A percentile compares a stretch with the other conserved stretches of the same genome.
Conservation (phyloP, 2,329 filamentous ascomycete species). For the Tolypocladium tundrense region DNA sequence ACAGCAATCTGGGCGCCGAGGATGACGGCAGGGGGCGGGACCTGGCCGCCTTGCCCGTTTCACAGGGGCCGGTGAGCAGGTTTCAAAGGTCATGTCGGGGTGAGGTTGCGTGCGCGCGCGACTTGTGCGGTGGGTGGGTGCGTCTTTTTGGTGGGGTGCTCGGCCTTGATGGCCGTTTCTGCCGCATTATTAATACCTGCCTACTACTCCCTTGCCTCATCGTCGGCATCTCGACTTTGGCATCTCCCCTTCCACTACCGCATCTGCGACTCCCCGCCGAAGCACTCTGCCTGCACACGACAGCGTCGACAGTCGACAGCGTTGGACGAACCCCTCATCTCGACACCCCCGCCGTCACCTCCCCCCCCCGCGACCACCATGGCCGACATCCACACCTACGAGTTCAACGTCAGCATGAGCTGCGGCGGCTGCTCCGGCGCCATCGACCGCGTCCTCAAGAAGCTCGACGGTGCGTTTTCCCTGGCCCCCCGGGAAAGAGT, state of each 20-base stretch:
- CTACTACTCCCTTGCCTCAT: not conserved
- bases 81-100: not conserved
- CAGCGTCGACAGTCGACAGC: too few species aligned
- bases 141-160: constrained; percentile 3
- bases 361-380: constrained; percentile 29
- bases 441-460: constrained; percentile 83
- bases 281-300: not conserved
- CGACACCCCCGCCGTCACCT: constrained; percentile 1
- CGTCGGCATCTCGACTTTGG: not conserved
- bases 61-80: not conserved
- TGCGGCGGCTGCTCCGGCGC: constrained; percentile 95
- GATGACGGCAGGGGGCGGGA: too few species aligned
- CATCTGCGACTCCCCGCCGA: not conserved
- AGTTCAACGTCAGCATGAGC: constrained; percentile 89
- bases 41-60: not conserved
- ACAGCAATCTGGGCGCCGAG: too few species aligned
- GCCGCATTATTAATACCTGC: not conserved
- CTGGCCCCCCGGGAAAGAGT: not conserved
- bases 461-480: constrained; percentile 64
- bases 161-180: not conserved
- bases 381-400: constrained; percentile 77
- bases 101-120: not conserved
- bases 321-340: not conserved
- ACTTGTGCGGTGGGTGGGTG: not conserved
- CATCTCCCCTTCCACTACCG: not conserved